Conservation (phyloP, 164 flowering plant genomes). For the Dillenia turbinata region DNA sequence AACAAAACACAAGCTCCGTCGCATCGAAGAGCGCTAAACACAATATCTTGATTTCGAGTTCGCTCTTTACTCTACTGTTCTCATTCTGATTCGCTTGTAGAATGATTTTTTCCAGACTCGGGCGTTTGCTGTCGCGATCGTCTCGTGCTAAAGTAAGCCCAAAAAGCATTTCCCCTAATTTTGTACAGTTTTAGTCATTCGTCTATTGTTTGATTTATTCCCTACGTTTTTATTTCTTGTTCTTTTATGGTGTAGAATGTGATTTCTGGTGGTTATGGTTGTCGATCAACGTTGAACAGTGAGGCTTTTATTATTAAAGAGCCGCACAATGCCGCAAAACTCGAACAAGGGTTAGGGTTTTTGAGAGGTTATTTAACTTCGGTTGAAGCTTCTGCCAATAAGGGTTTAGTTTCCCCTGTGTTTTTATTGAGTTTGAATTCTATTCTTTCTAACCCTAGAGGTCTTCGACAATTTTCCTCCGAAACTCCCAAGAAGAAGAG, state of each 20-base stretch:
- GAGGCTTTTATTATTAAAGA: constrained; percentile 9
- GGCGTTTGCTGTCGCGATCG: constrained; percentile 36
- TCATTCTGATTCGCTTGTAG: not conserved
- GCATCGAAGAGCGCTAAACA: no score
- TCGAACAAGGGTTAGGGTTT: constrained; percentile 33
- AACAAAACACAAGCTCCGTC: no score
- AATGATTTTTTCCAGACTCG: constrained; percentile 43
- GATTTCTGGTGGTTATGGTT: constrained; percentile 23
- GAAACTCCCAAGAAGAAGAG: constrained; percentile 82
- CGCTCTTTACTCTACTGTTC: no score
- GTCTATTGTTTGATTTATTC: not conserved
- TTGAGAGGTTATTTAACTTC: constrained; percentile 54
- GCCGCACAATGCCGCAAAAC: constrained; percentile 1
- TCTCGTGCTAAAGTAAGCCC: constrained; percentile 14
- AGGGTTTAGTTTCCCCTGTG: constrained; percentile 13
- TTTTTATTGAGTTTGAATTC: constrained; percentile 33
- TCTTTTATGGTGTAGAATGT: constrained; percentile 9
- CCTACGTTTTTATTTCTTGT: not conserved
- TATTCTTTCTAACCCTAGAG: constrained; percentile 41
- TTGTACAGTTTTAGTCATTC: not conserved
- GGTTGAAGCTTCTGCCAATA: constrained; percentile 25
- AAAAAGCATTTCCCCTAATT: constrained; percentile 19
- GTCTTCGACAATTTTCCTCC: constrained; percentile 46
- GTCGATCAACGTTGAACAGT: constrained; percentile 23
- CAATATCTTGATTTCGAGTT: no score